A percentile compares a stretch with the other conserved stretches of the same genome.
These are phyloP conservation scores for Tolypocladium inflatum DNA, from an alignment of 2,329 filamentous ascomycete genomes.

Conservation along the genomic window DNA sequence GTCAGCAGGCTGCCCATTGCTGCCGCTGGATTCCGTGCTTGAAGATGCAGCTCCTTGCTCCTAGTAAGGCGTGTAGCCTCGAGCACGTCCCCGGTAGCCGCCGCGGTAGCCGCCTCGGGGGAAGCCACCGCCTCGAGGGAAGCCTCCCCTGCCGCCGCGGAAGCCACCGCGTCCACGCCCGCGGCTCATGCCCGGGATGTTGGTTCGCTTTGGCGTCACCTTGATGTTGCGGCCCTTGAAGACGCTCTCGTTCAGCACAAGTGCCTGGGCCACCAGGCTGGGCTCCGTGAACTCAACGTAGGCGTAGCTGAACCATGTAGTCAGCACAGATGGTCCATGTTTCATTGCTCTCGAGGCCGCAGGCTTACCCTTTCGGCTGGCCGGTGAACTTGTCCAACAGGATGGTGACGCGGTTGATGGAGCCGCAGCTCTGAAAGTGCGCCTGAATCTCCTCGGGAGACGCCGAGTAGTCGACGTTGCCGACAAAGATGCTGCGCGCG, in stretches of 20 bases:
- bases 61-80: conserved; percentile 58
- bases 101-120: conserved; percentile 54
- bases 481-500: conserved; percentile 91
- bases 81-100: conserved; percentile 56
- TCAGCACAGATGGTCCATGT: neutral
- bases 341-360: neutral
- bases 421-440: conserved; percentile 94
- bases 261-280: conserved; percentile 80
- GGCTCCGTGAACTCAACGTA: conserved; percentile 98
- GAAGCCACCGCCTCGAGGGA: conserved; percentile 43
- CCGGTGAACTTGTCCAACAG: conserved; percentile 96
- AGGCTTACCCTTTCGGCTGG: conserved; percentile 84
- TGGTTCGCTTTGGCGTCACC: conserved; percentile 90
- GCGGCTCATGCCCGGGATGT: conserved; percentile 87
- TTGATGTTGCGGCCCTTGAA: conserved; percentile 95
- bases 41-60: conserved; percentile 21
- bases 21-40: conserved; percentile 8
- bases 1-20: conserved; percentile 7
- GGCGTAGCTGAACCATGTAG: conserved; percentile 60
- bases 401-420: conserved; percentile 97
- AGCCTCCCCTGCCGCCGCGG: conserved; percentile 34
- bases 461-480: conserved; percentile 95
- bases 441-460: conserved; percentile 94
- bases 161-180: conserved; percentile 55
- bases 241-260: conserved; percentile 92